phyloP scores from a whole-genome alignment of 2,329 filamentous ascomycete genomes.

The Aspergillus quadrilineatus region DNA sequence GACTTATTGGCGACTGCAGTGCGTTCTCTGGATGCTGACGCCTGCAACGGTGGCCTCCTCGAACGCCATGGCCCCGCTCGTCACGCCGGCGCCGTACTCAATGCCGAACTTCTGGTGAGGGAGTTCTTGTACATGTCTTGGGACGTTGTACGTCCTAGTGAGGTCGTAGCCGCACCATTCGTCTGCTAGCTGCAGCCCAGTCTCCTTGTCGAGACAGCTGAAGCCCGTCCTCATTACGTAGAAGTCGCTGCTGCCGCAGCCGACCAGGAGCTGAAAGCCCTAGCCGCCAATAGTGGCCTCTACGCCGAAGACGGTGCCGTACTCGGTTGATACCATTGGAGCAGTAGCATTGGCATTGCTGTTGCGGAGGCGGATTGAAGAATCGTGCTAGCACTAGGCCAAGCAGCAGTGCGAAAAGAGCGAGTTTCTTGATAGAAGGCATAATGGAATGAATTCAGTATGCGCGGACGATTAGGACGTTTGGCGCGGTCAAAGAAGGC shows the following conservation, averaged over 20 bases:
- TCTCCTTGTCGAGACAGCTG: constrained; percentile 32
- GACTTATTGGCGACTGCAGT: constrained; percentile 49
- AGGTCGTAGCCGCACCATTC: constrained; percentile 21
- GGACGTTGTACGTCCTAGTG: constrained; percentile 25
- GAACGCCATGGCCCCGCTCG: constrained; percentile 24
- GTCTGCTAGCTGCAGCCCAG: background rate
- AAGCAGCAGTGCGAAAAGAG: background rate
- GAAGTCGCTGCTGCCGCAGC: constrained; percentile 51
- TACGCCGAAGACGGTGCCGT: constrained; percentile 22
- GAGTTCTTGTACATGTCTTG: constrained; percentile 19
- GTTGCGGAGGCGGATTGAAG: background rate
- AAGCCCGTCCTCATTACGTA: constrained; percentile 43
- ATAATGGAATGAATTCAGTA: background rate
- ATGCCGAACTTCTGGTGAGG: constrained; percentile 23
- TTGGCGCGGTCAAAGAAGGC: background rate
- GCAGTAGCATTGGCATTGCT: constrained; percentile 2
- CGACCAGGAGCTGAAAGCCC: constrained; percentile 41
- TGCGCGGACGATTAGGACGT: too few species aligned
- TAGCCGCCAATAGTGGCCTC: constrained; percentile 28
- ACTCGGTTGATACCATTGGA: constrained; percentile 17
- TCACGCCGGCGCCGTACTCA: constrained; percentile 26
- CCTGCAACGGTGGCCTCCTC: constrained; percentile 26
- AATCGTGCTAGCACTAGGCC: background rate
- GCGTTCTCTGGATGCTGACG: constrained; percentile 39
- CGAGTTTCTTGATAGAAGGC: background rate